Percentiles rank a stretch among this genome's conserved stretches.
Conservation (phyloP, 805 yeast species). For the Torulaspora microellipsoides region DNA sequence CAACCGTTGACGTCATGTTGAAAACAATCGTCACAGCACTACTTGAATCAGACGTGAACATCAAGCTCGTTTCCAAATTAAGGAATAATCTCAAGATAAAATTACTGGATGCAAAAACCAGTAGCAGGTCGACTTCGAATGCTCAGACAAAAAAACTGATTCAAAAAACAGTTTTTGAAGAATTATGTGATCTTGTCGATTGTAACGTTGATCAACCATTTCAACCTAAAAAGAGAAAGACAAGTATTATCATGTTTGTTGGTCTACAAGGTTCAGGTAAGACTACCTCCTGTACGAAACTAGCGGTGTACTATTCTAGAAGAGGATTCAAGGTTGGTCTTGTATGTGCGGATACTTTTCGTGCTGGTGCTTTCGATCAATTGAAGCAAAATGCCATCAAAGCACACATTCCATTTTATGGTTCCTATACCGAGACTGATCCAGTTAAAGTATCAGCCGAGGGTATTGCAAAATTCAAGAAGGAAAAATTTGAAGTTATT, state of each 20-base stretch:
- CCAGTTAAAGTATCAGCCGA: conserved; percentile 88
- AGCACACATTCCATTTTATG: conserved; percentile 90
- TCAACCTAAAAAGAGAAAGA: conserved; percentile 79
- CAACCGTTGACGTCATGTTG: conserved; percentile 64
- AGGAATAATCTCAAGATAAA: conserved; percentile 65
- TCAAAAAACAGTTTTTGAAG: conserved; percentile 93
- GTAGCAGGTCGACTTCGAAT: conserved; percentile 23
- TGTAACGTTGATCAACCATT: conserved; percentile 50
- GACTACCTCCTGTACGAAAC: conserved; percentile 93
- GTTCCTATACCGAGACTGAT: conserved; percentile 92
- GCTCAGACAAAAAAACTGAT: conserved; percentile 71
- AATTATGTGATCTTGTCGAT: conserved; percentile 81
- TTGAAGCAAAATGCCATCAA: conserved; percentile 95
- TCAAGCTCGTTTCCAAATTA: conserved; percentile 71
- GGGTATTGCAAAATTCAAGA: conserved; percentile 88
- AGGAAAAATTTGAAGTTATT: conserved; percentile 86
- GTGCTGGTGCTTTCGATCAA: conserved; percentile 99
- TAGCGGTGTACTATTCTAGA: conserved; percentile 90
- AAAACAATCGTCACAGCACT: conserved; percentile 89
- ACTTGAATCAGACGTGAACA: conserved; percentile 90
- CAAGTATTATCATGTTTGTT: conserved; percentile 90
- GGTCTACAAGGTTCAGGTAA: conserved; percentile 99
- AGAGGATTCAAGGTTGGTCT: conserved; percentile 92
- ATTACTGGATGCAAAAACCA: conserved; percentile 50
- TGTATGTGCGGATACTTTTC: conserved; percentile 98